Conservation (phyloP, 2,329 filamentous ascomycete species). For the Gremmenia infestans region DNA sequence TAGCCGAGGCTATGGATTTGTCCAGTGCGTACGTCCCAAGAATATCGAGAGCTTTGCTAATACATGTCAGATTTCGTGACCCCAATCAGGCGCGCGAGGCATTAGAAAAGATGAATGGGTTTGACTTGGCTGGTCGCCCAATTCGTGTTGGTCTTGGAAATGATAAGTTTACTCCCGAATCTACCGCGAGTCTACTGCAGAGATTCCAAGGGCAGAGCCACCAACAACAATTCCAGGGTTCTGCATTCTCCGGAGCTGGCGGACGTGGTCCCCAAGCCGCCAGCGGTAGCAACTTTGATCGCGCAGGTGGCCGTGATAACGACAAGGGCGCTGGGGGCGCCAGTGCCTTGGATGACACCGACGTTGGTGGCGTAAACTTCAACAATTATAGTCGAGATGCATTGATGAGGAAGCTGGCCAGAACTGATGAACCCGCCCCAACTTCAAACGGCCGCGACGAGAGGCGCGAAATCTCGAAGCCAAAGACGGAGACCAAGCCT, state of each 20-base stretch:
- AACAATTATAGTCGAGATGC: conserved; percentile 98
- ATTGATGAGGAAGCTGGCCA: conserved; percentile 96
- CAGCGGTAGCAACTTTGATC: conserved; percentile 74
- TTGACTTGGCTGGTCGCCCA: conserved; percentile 92
- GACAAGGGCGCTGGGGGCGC: conserved; percentile 85
- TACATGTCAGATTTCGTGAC: conserved; percentile 69
- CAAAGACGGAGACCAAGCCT: conserved; percentile 73
- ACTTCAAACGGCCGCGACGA: conserved; percentile 51
- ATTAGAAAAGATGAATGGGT: conserved; percentile 98
- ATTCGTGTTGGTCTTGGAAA: conserved; percentile 99
- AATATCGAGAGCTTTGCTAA: conserved; percentile 33
- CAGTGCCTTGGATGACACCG: conserved; percentile 93
- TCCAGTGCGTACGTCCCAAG: conserved; percentile 72
- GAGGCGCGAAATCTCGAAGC: conserved; percentile 68
- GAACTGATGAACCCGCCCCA: conserved; percentile 76
- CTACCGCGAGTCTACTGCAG: conserved; percentile 86
- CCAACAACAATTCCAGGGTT: conserved; percentile 74
- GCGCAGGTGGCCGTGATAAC: conserved; percentile 80
- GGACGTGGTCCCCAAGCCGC: conserved; percentile 80
- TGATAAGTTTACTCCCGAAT: conserved; percentile 99
- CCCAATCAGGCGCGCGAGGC: conserved; percentile 89
- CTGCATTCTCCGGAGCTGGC: conserved; percentile 83
- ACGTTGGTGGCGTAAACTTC: conserved; percentile 98
- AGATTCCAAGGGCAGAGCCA: conserved; percentile 79
- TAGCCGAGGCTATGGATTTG: conserved; percentile 95